Evolutionary conservation across 2,329 filamentous ascomycete species (phyloP).

Genomic region (Talaromyces sp.): DNA sequence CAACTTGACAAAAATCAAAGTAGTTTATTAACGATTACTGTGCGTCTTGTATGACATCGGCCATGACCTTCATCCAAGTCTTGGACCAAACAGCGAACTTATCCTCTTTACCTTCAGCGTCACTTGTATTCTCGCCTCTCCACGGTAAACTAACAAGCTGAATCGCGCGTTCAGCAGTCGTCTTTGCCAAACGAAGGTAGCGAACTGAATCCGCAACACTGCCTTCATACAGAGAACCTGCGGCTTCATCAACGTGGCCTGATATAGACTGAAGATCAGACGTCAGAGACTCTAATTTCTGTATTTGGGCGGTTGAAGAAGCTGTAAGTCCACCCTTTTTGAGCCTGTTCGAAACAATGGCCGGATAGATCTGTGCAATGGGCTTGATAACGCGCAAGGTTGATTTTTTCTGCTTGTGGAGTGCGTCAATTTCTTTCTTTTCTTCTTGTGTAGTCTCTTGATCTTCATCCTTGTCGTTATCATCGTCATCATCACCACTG

Average conservation of each 20-base stretch:
- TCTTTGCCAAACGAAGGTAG: conserved; percentile 27
- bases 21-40: not conserved
- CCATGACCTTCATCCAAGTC: conserved; percentile 47
- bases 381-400: conserved; percentile 39
- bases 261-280: conserved; percentile 31
- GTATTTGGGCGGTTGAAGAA: conserved; percentile 14
- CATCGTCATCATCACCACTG: conserved; percentile 21
- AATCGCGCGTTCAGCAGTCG: conserved; percentile 58
- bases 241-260: conserved; percentile 40
- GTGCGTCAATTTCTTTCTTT: conserved; percentile 22
- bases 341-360: conserved; percentile 37
- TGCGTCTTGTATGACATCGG: conserved; percentile 32
- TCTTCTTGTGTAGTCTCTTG: conserved; percentile 16
- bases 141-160: conserved; percentile 70
- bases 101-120: conserved; percentile 58
- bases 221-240: conserved; percentile 40
- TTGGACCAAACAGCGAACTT: conserved; percentile 74
- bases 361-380: conserved; percentile 38
- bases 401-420: conserved; percentile 36
- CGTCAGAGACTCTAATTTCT: conserved; percentile 31
- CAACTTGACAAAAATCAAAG: no score
- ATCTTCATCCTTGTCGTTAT: conserved; percentile 13
- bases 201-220: conserved; percentile 28
- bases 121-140: conserved; percentile 31
- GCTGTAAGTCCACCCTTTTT: conserved; percentile 25